Evolutionary conservation across 805 yeast genomes (phyloP).

Genomic region (Candida silvatica): DNA sequence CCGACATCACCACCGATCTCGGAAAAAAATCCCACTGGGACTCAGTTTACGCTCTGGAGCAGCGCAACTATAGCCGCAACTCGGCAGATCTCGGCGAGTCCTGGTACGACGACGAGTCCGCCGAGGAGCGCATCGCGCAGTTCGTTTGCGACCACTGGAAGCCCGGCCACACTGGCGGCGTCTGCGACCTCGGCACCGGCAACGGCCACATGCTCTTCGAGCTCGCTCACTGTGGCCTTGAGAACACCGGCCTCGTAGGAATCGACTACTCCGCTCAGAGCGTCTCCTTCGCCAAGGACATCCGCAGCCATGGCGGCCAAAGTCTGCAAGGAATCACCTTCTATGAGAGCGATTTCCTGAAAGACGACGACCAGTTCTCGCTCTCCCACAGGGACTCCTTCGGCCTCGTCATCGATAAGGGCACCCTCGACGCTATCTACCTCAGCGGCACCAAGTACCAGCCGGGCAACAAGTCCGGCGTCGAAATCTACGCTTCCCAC

Average conservation of each 20-base stretch:
- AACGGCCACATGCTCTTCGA: conserved; percentile 85
- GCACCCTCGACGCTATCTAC: conserved; percentile 95
- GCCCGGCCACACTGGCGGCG: conserved; percentile 23
- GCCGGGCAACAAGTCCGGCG: conserved; percentile 32
- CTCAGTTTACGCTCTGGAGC: conserved; percentile 69
- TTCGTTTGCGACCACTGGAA: conserved; percentile 50
- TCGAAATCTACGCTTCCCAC: conserved; percentile 54
- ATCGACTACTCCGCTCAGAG: conserved; percentile 82
- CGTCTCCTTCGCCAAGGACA: conserved; percentile 60
- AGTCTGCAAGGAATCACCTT: conserved; percentile 33
- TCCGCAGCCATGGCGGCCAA: conserved; percentile 34
- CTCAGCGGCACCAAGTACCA: conserved; percentile 52
- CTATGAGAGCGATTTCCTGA: conserved; percentile 61
- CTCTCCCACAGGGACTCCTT: conserved; percentile 27
- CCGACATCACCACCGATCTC: conserved; percentile 35
- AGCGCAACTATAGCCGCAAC: conserved; percentile 60
- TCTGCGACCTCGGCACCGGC: conserved; percentile 91
- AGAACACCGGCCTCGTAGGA: conserved; percentile 50
- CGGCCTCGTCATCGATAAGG: conserved; percentile 84
- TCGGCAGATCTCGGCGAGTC: conserved; percentile 87
- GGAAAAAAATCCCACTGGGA: conserved; percentile 95
- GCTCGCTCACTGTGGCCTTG: conserved; percentile 47
- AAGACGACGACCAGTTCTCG: conserved; percentile 27
- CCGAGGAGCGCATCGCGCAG: conserved; percentile 76
- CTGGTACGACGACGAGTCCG: conserved; percentile 95